A percentile compares a stretch with the other conserved stretches of the same genome.
These are phyloP conservation scores for Metschnikowia picachoensis DNA, from an alignment of 805 yeast species.

Conservation along the genomic window DNA sequence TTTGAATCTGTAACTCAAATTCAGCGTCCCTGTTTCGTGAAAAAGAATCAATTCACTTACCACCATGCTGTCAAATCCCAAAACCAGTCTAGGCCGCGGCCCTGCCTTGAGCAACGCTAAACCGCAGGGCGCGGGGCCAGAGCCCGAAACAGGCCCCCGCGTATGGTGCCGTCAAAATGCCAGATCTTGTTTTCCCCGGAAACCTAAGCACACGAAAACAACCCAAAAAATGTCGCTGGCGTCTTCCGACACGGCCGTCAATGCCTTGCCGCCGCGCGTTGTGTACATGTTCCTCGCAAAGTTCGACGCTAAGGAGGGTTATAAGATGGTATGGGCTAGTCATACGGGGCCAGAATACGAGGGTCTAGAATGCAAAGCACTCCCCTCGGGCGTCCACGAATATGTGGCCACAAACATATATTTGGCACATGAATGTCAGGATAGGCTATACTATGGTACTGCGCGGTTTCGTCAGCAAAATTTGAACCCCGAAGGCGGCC, in stretches of 20 bases:
- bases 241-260: conserved; percentile 7
- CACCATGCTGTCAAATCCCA: too few species aligned
- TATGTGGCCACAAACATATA: conserved; percentile 26
- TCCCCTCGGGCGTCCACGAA: conserved; percentile 43
- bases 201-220: too few species aligned
- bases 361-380: conserved; percentile 37
- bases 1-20: too few species aligned
- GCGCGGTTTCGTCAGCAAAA: conserved; percentile 29
- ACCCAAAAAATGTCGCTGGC: conserved; percentile 5
- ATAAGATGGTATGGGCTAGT: conserved; percentile 35
- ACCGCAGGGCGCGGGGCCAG: too few species aligned
- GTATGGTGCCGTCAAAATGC: too few species aligned
- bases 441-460: conserved; percentile 31
- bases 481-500: conserved; percentile 9
- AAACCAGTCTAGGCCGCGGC: too few species aligned
- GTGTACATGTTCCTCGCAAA: conserved; percentile 32
- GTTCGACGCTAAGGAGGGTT: conserved; percentile 35
- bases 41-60: too few species aligned
- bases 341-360: conserved; percentile 19
- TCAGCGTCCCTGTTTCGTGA: too few species aligned
- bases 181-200: too few species aligned
- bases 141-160: too few species aligned
- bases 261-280: conserved; percentile 23
- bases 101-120: too few species aligned
- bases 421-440: conserved; percentile 25